Evolutionary conservation across 1,284 basidiomycete genomes (phyloP).

Genomic region (Bondarzewia mesenterica): DNA sequence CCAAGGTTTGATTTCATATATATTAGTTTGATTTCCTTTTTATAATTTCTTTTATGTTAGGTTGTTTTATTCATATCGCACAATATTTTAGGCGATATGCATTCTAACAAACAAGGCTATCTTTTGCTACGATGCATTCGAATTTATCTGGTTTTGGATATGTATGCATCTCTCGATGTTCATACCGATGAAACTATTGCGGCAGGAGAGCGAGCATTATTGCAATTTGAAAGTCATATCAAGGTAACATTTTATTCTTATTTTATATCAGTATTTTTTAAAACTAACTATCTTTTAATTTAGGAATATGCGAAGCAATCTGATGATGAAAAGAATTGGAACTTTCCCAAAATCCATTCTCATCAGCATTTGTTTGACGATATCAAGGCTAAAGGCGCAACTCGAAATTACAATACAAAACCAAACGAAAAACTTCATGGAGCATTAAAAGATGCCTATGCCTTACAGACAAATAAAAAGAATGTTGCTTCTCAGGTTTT

Average conservation of each 20-base stretch:
- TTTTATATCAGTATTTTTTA: background rate
- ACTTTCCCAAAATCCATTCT: constrained; percentile 17
- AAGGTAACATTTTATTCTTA: constrained; percentile 13
- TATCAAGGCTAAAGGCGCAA: constrained; percentile 17
- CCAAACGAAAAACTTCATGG: constrained; percentile 19
- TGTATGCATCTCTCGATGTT: constrained; percentile 21
- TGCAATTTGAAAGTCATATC: constrained; percentile 14
- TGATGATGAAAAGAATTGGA: constrained; percentile 15
- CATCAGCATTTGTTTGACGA: constrained; percentile 15
- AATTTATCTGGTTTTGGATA: constrained; percentile 23
- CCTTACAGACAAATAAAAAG: constrained; percentile 21
- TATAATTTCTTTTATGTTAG: too few relatives aligned
- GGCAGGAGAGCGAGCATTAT: constrained; percentile 15
- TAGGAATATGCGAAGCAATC: background rate
- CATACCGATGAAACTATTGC: constrained; percentile 24
- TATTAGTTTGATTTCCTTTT: too few relatives aligned
- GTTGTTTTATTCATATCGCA: constrained; percentile 22
- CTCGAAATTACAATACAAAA: constrained; percentile 15
- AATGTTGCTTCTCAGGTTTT: constrained; percentile 17
- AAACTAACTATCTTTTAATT: background rate
- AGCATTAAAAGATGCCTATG: constrained; percentile 18
- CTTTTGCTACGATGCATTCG: constrained; percentile 20
- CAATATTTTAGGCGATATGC: constrained; percentile 15
- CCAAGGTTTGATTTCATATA: constrained; percentile 9
- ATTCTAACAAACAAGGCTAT: constrained; percentile 8